Evolutionary conservation across 768 basidiomycete species (phyloP).

Genomic region (Suillus hirtellus): DNA sequence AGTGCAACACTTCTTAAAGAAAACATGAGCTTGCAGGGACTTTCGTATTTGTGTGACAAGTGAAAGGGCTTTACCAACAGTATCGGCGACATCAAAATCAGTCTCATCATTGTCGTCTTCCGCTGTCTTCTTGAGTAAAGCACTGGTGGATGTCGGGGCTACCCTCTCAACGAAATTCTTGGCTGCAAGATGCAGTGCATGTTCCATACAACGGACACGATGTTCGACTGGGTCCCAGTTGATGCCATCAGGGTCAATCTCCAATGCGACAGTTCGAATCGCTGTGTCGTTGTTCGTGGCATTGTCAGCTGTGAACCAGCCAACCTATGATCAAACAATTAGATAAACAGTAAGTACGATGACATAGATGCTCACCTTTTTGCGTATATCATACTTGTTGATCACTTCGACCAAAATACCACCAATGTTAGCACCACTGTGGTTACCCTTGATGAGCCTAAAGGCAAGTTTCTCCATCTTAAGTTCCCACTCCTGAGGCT

Average conservation of each 20-base stretch:
- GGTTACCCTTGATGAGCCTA: slow-evolving; percentile 14
- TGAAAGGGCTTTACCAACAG: slow-evolving; percentile 8
- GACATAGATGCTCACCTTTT: slow-evolving; percentile 20
- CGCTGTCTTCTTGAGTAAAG: slow-evolving; percentile 7
- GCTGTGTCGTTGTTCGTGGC: slow-evolving; percentile 29
- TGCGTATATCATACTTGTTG: slow-evolving; percentile 20
- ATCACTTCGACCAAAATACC: slow-evolving; percentile 15
- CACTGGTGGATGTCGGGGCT: slow-evolving; percentile 14
- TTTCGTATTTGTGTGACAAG: slow-evolving; percentile 22
- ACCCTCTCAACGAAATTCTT: slow-evolving; percentile 30
- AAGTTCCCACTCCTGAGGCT: slow-evolving; percentile 15
- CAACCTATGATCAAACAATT: slow-evolving; percentile 17
- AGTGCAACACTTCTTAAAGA: slow-evolving; percentile 21
- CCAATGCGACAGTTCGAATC: slow-evolving; percentile 19
- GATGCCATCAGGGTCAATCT: slow-evolving; percentile 13
- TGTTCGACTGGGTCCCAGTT: slow-evolving; percentile 21
- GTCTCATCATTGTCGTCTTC: slow-evolving; percentile 2
- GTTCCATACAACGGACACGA: slow-evolving; percentile 34
- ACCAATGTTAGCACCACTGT: slow-evolving; percentile 23
- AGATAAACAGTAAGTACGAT: slow-evolving; percentile 12
- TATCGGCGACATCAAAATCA: slow-evolving; percentile 15
- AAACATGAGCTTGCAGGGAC: slow-evolving; percentile 29
- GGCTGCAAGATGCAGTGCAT: slow-evolving; percentile 30
- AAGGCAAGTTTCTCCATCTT: slow-evolving; percentile 14
- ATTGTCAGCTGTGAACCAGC: slow-evolving; percentile 35